A percentile compares a stretch with the other conserved stretches of the same genome.
Evolutionary conservation across 345 rosid genomes (phyloP).

Genomic region (Citropsis articulata): DNA sequence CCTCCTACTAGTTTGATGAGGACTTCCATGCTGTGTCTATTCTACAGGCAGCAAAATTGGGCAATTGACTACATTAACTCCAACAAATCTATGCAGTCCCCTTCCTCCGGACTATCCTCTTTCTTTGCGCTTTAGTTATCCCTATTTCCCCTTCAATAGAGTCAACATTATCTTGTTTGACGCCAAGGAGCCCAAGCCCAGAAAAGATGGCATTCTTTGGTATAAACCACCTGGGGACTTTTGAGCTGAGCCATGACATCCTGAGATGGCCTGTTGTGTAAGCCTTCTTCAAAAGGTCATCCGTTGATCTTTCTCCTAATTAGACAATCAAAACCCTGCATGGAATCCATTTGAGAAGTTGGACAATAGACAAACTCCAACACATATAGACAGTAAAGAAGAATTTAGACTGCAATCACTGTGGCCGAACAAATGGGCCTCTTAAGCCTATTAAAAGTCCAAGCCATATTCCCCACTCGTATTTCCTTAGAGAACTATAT

Average conservation of each 20-base stretch:
- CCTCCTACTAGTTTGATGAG: background rate
- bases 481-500: too few relatives aligned
- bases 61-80: background rate
- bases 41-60: slow-evolving; percentile 21
- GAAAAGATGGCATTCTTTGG: slow-evolving; percentile 75
- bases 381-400: accelerated
- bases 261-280: too few relatives aligned
- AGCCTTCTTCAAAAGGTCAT: too few relatives aligned
- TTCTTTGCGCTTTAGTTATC: slow-evolving; percentile 64
- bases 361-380: too few relatives aligned
- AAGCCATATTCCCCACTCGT: background rate
- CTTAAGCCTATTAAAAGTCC: background rate
- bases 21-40: background rate
- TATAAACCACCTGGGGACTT: slow-evolving; percentile 20
- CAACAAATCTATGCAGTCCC: slow-evolving; percentile 34
- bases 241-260: too few relatives aligned
- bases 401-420: too few relatives aligned
- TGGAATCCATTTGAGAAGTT: too few relatives aligned
- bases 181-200: too few relatives aligned
- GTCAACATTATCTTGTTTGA: too few relatives aligned
- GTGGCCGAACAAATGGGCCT: background rate
- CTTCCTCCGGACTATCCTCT: slow-evolving; percentile 81
- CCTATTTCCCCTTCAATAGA: slow-evolving; percentile 35
- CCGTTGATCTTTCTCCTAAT: slow-evolving; percentile 50
- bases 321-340: slow-evolving; percentile 18